phyloP scores from a whole-genome alignment of 2,329 filamentous ascomycete genomes.

The Ophiocordyceps camponoti-saundersi region DNA sequence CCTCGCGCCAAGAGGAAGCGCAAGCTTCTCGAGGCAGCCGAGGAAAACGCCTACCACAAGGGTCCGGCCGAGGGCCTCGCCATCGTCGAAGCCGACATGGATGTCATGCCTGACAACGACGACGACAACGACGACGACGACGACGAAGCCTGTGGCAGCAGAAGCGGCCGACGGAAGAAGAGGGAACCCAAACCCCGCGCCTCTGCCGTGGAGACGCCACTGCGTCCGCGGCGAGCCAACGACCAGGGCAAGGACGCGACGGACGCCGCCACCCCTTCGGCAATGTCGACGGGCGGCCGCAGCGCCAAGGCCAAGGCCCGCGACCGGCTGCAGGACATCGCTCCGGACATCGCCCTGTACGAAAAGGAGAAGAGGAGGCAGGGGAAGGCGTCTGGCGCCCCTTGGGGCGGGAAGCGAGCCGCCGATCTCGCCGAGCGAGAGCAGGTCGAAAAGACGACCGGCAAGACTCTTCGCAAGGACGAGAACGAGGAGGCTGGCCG shows the following conservation, averaged over 20 bases:
- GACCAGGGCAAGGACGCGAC: conserved; percentile 59
- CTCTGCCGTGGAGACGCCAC: conserved; percentile 18
- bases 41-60: conserved; percentile 30
- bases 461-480: conserved; percentile 19
- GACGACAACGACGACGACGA: neutral
- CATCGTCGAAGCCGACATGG: conserved; percentile 23
- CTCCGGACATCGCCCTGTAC: conserved; percentile 74
- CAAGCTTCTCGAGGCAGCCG: conserved; percentile 29
- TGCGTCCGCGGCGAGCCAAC: conserved; percentile 24
- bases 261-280: conserved; percentile 46
- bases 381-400: conserved; percentile 23
- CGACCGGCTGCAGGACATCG: conserved; percentile 59
- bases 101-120: conserved; percentile 23
- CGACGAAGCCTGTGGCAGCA: conserved; percentile 3
- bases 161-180: conserved; percentile 4
- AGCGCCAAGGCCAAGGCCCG: conserved; percentile 78
- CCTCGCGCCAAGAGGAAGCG: conserved; percentile 28
- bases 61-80: conserved; percentile 30
- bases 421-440: conserved; percentile 39
- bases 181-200: neutral
- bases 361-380: conserved; percentile 82
- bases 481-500: conserved; percentile 29
- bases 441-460: conserved; percentile 20
- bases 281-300: conserved; percentile 50
- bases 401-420: conserved; percentile 47